These are phyloP conservation scores for Medicago lupulina DNA, from an alignment of 306 rosid species.

Conservation along the genomic window DNA sequence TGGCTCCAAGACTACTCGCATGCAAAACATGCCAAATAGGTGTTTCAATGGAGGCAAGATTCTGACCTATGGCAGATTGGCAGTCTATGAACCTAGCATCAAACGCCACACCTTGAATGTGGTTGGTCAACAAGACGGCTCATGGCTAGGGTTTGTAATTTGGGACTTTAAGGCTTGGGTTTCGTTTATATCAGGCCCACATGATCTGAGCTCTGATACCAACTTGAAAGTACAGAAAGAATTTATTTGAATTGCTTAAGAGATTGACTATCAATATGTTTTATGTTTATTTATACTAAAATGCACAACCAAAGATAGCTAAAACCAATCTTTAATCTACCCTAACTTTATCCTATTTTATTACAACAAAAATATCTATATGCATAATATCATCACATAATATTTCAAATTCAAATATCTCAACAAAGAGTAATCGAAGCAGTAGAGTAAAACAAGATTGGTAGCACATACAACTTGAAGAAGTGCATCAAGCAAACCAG, in stretches of 20 bases:
- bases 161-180: neutral
- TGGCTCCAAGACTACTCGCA: neutral
- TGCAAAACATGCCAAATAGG: neutral
- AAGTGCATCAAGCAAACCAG: constrained; percentile 95
- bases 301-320: neutral
- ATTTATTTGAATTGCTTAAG: neutral
- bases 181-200: neutral
- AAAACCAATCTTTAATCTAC: neutral
- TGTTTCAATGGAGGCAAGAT: neutral
- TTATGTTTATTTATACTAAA: neutral
- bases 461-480: constrained; percentile 85
- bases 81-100: neutral
- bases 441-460: neutral
- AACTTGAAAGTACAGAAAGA: neutral
- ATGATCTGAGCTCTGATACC: neutral
- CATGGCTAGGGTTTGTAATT: neutral
- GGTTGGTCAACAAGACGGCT: neutral
- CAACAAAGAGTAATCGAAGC: constrained; percentile 7
- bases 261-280: neutral
- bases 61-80: neutral
- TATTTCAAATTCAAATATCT: neutral
- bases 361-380: neutral
- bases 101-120: neutral
- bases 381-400: neutral
- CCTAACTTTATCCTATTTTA: neutral